Evolutionary conservation across 23 red algal species (phyloP).

Genomic region (Gracilaria caudata): DNA sequence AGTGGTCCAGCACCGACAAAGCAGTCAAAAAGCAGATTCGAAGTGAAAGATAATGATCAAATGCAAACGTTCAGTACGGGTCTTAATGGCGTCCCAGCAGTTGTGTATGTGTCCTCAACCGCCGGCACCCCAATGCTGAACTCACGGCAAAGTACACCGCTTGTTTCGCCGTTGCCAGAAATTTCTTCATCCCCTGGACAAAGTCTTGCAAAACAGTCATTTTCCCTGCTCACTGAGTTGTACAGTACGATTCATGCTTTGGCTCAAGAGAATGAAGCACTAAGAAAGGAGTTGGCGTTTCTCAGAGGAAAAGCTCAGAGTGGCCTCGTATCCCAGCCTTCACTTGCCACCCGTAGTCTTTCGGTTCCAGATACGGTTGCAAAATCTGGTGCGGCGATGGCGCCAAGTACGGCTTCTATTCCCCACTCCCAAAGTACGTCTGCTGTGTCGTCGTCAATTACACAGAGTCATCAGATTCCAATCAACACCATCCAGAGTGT

Average conservation of each 20-base stretch:
- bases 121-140: slow-evolving; percentile 12
- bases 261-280: slow-evolving; percentile 55
- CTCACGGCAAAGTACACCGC: slow-evolving; percentile 35
- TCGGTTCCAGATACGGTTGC: slow-evolving; percentile 24
- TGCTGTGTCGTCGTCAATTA: neutral
- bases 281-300: slow-evolving; percentile 26
- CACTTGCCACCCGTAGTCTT: neutral
- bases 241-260: slow-evolving; percentile 52
- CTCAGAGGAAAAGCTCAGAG: slow-evolving; percentile 12
- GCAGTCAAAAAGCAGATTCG: slow-evolving; percentile 59
- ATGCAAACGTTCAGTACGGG: neutral
- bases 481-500: slow-evolving; percentile 20
- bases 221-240: slow-evolving; percentile 51
- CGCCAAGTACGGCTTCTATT: neutral
- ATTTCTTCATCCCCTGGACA: slow-evolving; percentile 14
- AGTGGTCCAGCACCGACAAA: neutral
- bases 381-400: neutral
- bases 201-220: slow-evolving; percentile 19
- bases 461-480: slow-evolving; percentile 1
- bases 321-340: neutral
- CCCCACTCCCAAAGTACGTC: slow-evolving; percentile 19
- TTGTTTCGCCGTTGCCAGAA: slow-evolving; percentile 33
- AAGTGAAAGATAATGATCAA: slow-evolving; percentile 73
- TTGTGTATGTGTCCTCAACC: slow-evolving; percentile 30
- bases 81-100: slow-evolving; percentile 17